A percentile compares a stretch with the other conserved stretches of the same genome.
These are phyloP conservation scores for Penicillium cataractarum DNA, from an alignment of 495 filamentous ascomycete species.

Conservation along the genomic window DNA sequence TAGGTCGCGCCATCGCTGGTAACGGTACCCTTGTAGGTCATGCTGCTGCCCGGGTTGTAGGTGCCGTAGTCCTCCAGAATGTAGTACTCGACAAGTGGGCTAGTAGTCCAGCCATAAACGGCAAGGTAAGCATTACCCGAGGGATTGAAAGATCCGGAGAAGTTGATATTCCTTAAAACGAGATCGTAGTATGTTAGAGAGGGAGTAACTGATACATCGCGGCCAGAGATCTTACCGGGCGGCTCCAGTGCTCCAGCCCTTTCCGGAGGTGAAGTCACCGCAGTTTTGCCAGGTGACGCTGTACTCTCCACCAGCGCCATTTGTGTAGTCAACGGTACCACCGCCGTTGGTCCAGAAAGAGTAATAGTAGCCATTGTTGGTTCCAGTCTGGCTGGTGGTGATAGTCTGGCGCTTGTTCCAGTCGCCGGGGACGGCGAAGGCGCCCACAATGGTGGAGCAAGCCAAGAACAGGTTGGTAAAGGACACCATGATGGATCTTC, in stretches of 20 bases:
- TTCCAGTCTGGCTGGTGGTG: conserved; percentile 51
- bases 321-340: conserved; percentile 58
- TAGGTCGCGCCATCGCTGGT: conserved; percentile 64
- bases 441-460: conserved; percentile 34
- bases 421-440: conserved; percentile 47
- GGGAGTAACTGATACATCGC: background rate
- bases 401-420: conserved; percentile 36
- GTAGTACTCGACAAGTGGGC: conserved; percentile 68
- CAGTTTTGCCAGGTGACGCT: conserved; percentile 55
- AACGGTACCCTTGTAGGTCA: conserved; percentile 53
- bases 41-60: conserved; percentile 48
- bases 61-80: conserved; percentile 61
- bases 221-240: conserved; percentile 33
- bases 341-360: conserved; percentile 65
- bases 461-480: conserved; percentile 48
- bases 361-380: conserved; percentile 63
- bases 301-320: conserved; percentile 59
- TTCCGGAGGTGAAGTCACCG: conserved; percentile 65
- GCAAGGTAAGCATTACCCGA: conserved; percentile 62
- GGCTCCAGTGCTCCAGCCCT: conserved; percentile 62
- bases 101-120: conserved; percentile 65
- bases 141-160: conserved; percentile 56
- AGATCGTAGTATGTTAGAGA: background rate
- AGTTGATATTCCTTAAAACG: conserved; percentile 51
- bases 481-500: conserved; percentile 46